phyloP scores from a whole-genome alignment of 495 filamentous ascomycete genomes.

The Annulohypoxylon bovei region DNA sequence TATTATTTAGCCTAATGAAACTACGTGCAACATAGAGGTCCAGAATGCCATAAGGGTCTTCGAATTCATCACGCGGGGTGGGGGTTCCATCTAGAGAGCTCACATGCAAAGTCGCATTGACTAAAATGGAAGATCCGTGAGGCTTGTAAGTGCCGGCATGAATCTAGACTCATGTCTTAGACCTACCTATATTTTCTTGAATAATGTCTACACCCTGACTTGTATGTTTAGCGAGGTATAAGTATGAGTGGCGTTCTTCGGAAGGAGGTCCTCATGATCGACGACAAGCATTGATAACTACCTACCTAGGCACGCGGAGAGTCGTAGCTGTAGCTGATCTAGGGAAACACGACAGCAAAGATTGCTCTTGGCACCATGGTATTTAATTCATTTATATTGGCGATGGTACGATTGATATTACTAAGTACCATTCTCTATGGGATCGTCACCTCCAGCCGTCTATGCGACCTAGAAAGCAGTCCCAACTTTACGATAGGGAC shows the following conservation, averaged over 20 bases:
- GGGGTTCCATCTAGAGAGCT: slow-evolving; percentile 28
- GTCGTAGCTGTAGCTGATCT: background rate
- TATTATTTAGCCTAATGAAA: slow-evolving; percentile 36
- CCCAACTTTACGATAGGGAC: slow-evolving; percentile 46
- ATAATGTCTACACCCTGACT: background rate
- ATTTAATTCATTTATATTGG: slow-evolving; percentile 1
- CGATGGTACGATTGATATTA: slow-evolving; percentile 14
- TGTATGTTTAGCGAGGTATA: slow-evolving; percentile 3
- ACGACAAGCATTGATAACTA: background rate
- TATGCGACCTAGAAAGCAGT: slow-evolving; percentile 9
- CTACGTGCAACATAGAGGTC: background rate
- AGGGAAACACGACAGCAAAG: background rate
- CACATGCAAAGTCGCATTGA: slow-evolving; percentile 14
- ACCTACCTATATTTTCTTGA: background rate
- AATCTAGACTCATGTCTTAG: background rate
- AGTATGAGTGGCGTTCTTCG: background rate
- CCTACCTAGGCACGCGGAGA: background rate
- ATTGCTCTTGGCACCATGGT: slow-evolving; percentile 12
- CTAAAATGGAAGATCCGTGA: slow-evolving; percentile 7
- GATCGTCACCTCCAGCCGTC: slow-evolving; percentile 1
- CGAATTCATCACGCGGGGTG: slow-evolving; percentile 19
- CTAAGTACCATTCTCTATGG: slow-evolving; percentile 11
- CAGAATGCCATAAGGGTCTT: background rate
- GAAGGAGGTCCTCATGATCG: background rate
- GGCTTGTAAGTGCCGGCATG: slow-evolving; percentile 32